Base-by-base conservation (phyloP, 2,329 filamentous ascomycete genomes). In the Neurospora sp. region DNA sequence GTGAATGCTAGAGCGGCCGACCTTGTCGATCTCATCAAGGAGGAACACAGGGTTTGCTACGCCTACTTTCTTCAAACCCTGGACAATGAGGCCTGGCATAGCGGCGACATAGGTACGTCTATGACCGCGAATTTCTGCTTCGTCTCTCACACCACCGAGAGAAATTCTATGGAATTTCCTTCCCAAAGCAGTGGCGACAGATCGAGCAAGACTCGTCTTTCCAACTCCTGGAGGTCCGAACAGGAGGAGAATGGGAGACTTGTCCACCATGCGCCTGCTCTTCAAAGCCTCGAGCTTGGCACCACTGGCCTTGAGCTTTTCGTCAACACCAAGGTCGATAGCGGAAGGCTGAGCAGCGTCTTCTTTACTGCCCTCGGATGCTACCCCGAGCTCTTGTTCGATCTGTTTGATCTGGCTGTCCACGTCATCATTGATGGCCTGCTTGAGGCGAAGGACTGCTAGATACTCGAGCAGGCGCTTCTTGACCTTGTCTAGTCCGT, bases 131-230 rank as follows among this genome's bases (percentile, higher is more conserved):
- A 99, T 98, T 81, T 99, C 96, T 17, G 96, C 96, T 80, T 99
- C 96, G 76, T 99, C 96, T 69, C 96, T 87, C 3, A 99, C 95
- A 75, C 96, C 96, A 72, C 96, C 96, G 4, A 99, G 89, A 3
- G 96, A 98, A 76, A 99, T 97, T 66, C 96, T 90, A 80, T 99
- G 95, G 80, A 99, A 99, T 79, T 97, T 97, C 73, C 96, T 90
- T 17, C 95, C 95, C 11, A 99, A 85, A 1, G 96, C 94, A 17
- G 92, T 92, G 1, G 96, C 96, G 33, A 99, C 90, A 1, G 95
- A 98, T 76, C 94, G 93, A 38, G 96, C 96, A 66, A 99, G 84
- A 76, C 93, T 97, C 0, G 96, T 99, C 85, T 99, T 99, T 73
- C 96, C 96, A 3, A 95, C 94, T 67, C 96, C 96, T 1, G 96